These are phyloP conservation scores for Lolium perenne DNA, from an alignment of 176 grass and related monocot genomes.

Conservation along the genomic window DNA sequence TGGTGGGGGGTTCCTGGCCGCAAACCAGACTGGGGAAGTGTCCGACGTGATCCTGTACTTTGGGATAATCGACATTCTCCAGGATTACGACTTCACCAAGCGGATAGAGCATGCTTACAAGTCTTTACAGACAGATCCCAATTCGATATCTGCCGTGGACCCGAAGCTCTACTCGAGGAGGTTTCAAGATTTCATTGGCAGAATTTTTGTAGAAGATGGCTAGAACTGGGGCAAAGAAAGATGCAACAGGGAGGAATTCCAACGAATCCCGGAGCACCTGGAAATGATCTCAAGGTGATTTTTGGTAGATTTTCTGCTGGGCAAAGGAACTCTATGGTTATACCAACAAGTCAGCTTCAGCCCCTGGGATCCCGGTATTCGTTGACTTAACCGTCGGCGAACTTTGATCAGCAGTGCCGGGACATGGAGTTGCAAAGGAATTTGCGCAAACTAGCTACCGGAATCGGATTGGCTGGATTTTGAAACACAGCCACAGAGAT, in stretches of 20 bases:
- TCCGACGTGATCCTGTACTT: constrained; percentile 86
- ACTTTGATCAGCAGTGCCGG: constrained; percentile 1
- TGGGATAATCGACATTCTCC: constrained; percentile 95
- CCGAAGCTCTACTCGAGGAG: constrained; percentile 94
- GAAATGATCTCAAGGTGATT: constrained; percentile 39
- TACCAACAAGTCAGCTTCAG: constrained; percentile 13
- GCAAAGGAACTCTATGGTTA: constrained; percentile 23
- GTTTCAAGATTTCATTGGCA: constrained; percentile 92
- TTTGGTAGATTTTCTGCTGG: constrained; percentile 26
- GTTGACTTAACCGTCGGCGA: background rate
- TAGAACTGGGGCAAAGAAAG: constrained; percentile 17
- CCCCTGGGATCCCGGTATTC: constrained; percentile 13
- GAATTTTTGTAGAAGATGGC: constrained; percentile 85
- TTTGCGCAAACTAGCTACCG: background rate
- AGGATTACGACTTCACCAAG: constrained; percentile 79
- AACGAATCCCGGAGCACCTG: constrained; percentile 32
- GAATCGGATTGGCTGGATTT: constrained; percentile 58
- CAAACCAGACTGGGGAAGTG: constrained; percentile 59
- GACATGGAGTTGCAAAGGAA: background rate
- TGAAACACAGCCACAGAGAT: constrained; percentile 52
- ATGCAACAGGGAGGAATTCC: constrained; percentile 18
- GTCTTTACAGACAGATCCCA: constrained; percentile 83
- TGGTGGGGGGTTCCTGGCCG: constrained; percentile 59
- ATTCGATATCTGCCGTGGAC: constrained; percentile 88
- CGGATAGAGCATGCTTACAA: constrained; percentile 84